A percentile compares a stretch with the other conserved stretches of the same genome.
phyloP scores from a whole-genome alignment of 495 filamentous ascomycete genomes.

The Neurospora sp. region DNA sequence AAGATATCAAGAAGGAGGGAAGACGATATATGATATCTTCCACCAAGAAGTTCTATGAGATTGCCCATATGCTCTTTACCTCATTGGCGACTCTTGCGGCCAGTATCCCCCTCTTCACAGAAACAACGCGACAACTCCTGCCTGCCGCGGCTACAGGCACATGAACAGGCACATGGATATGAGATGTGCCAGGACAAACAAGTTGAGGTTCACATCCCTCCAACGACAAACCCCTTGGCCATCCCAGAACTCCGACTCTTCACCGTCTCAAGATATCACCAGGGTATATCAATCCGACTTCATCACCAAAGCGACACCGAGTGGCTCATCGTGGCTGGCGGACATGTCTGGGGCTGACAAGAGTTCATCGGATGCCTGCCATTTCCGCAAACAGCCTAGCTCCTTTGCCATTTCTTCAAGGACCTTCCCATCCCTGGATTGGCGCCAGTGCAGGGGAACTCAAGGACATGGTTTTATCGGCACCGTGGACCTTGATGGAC shows the following conservation, averaged over 20 bases:
- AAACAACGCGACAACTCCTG: background rate
- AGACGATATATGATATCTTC: background rate
- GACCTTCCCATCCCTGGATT: background rate
- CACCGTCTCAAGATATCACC: background rate
- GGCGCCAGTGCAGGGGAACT: no score
- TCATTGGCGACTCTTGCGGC: background rate
- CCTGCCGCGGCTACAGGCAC: background rate
- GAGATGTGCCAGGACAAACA: background rate
- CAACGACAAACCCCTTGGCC: background rate
- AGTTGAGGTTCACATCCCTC: background rate
- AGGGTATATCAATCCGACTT: no score
- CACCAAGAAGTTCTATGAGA: background rate
- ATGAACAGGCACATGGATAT: background rate
- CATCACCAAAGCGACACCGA: background rate
- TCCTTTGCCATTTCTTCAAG: background rate
- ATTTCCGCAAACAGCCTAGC: background rate
- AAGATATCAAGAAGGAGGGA: background rate
- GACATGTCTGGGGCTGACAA: background rate
- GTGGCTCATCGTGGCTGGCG: background rate
- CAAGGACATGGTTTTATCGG: no score
- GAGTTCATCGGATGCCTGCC: background rate
- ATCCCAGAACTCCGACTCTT: background rate
- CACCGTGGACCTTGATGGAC: no score
- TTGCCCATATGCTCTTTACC: background rate
- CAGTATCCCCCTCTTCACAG: background rate